Evolutionary conservation across 768 basidiomycete species (phyloP).

Genomic region (Amyloporia xantha): DNA sequence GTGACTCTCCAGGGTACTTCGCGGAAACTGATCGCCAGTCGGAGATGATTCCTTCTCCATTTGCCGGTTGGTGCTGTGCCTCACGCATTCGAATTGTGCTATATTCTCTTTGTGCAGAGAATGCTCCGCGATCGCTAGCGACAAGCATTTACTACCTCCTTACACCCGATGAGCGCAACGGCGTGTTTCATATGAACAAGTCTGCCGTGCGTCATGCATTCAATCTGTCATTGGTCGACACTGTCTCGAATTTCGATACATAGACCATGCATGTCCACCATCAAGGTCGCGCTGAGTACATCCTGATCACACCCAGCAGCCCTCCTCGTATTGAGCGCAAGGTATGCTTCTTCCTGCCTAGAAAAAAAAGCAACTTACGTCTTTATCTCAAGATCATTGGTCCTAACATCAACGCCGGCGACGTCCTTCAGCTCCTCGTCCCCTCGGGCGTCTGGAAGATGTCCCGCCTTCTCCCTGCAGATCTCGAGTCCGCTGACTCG

Average conservation of each 20-base stretch:
- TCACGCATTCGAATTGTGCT: too few species aligned
- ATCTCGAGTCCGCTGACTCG: conserved; percentile 27
- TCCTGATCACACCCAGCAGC: conserved; percentile 33
- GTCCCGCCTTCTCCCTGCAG: conserved; percentile 41
- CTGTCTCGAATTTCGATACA: too few species aligned
- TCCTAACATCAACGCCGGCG: conserved; percentile 33
- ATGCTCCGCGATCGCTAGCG: conserved; percentile 28
- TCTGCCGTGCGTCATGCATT: conserved; percentile 32
- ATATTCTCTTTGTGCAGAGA: too few species aligned
- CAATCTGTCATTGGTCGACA: too few species aligned
- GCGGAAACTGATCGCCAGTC: conserved; percentile 29
- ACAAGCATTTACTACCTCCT: conserved; percentile 47
- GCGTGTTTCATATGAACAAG: conserved; percentile 43
- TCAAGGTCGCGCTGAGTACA: conserved; percentile 45
- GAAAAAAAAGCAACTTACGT: too few species aligned
- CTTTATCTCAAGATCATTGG: conserved; percentile 34
- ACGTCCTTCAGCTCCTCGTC: conserved; percentile 42
- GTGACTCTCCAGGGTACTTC: conserved; percentile 27
- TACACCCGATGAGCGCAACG: conserved; percentile 32
- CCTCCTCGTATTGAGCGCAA: conserved; percentile 31
- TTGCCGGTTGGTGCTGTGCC: too few species aligned
- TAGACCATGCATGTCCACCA: conserved; percentile 49
- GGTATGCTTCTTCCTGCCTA: too few species aligned
- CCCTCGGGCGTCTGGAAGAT: conserved; percentile 52
- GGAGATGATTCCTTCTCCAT: conserved; percentile 27